A percentile compares a stretch with the other conserved stretches of the same genome.
Conservation (phyloP, 495 filamentous ascomycete genomes). For the Terfezia claveryi region DNA sequence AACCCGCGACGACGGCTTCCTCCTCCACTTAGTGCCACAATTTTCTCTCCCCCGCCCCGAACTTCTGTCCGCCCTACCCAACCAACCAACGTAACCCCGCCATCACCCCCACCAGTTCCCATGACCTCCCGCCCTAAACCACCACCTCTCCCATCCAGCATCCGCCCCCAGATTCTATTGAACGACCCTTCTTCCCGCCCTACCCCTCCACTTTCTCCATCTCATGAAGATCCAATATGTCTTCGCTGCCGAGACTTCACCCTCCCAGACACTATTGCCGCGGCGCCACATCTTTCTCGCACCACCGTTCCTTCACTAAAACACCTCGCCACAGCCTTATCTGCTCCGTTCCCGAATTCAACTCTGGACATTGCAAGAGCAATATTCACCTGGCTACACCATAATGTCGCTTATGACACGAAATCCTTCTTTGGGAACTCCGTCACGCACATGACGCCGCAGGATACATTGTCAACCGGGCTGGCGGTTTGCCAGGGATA, state of each 20-base stretch:
- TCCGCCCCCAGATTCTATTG: slow-evolving; percentile 23
- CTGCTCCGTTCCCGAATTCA: slow-evolving; percentile 47
- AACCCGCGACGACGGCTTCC: background rate
- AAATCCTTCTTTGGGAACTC: slow-evolving; percentile 49
- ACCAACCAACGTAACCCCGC: background rate
- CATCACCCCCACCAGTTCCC: background rate
- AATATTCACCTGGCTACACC: slow-evolving; percentile 87
- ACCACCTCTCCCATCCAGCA: slow-evolving; percentile 22
- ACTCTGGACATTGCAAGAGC: slow-evolving; percentile 71
- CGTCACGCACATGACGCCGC: slow-evolving; percentile 43
- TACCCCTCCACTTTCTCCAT: slow-evolving; percentile 11
- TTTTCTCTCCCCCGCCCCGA: background rate
- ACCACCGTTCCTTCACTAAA: slow-evolving; percentile 19
- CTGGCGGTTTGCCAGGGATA: slow-evolving; percentile 84
- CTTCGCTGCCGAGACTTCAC: slow-evolving; percentile 75
- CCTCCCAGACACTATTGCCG: slow-evolving; percentile 52
- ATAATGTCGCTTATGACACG: slow-evolving; percentile 75
- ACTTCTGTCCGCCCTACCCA: background rate
- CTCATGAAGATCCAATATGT: slow-evolving; percentile 28
- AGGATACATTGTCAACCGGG: slow-evolving; percentile 44
- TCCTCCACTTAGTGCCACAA: background rate
- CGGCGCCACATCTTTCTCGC: slow-evolving; percentile 24
- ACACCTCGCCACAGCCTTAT: slow-evolving; percentile 56
- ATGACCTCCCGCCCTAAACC: background rate
- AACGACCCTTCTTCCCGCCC: slow-evolving; percentile 19